Percentiles rank a stretch among this genome's conserved stretches.
phyloP scores from a whole-genome alignment of 2,329 filamentous ascomycete species.

The Cordyceps militaris region DNA sequence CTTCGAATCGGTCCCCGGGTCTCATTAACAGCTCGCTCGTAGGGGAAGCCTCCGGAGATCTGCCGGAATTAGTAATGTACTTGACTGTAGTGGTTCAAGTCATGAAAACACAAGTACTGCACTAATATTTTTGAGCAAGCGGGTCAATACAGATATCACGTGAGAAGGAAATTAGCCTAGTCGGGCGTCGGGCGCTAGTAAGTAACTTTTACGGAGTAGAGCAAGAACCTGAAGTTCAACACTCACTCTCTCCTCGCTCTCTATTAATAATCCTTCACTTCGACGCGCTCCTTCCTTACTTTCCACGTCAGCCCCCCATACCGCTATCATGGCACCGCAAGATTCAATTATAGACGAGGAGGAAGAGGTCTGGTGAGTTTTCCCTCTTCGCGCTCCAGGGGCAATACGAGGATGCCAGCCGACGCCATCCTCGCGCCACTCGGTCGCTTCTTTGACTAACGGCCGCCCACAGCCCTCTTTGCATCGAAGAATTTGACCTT shows the following conservation, averaged over 20 bases:
- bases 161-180: slow-evolving; percentile 4
- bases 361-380: slow-evolving; percentile 58
- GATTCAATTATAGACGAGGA: slow-evolving; percentile 67
- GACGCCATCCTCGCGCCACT: slow-evolving; percentile 12
- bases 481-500: slow-evolving; percentile 97
- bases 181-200: slow-evolving; percentile 4
- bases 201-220: slow-evolving; percentile 3
- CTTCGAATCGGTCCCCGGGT: neutral
- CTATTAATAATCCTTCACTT: slow-evolving; percentile 17
- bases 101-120: neutral
- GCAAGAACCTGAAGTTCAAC: slow-evolving; percentile 7
- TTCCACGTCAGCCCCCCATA: slow-evolving; percentile 18
- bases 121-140: slow-evolving; percentile 15
- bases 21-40: neutral
- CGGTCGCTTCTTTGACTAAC: slow-evolving; percentile 16
- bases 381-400: neutral
- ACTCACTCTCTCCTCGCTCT: slow-evolving; percentile 16
- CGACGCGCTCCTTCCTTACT: slow-evolving; percentile 16
- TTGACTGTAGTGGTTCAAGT: neutral
- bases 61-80: slow-evolving; percentile 23
- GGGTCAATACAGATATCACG: slow-evolving; percentile 13
- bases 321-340: slow-evolving; percentile 54
- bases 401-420: neutral
- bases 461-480: slow-evolving; percentile 66
- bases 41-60: slow-evolving; percentile 22